Conservation (phyloP, 2,329 filamentous ascomycete species). For the Penicillium crustosum region DNA sequence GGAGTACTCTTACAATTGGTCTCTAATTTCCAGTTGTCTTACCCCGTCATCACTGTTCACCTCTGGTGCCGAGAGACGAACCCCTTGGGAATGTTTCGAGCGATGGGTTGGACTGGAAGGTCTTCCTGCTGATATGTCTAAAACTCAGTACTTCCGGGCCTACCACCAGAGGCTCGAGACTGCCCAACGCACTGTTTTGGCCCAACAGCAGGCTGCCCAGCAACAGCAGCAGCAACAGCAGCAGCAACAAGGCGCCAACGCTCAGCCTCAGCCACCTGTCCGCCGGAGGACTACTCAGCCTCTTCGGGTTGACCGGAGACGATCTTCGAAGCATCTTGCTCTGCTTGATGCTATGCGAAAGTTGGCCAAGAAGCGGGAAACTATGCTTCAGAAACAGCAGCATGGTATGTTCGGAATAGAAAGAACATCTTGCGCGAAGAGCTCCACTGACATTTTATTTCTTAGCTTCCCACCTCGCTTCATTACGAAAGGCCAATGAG, state of each 20-base stretch:
- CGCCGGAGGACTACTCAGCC: constrained; percentile 73
- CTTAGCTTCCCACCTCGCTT: constrained; percentile 66
- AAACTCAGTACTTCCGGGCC: constrained; percentile 90
- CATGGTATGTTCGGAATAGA: constrained; percentile 54
- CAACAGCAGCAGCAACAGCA: constrained; percentile 55
- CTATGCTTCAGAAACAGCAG: constrained; percentile 79
- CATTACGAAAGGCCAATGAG: constrained; percentile 79
- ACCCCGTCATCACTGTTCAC: constrained; percentile 71
- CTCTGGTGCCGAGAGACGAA: constrained; percentile 85
- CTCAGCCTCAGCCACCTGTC: constrained; percentile 54
- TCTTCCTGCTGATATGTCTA: constrained; percentile 86
- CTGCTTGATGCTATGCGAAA: constrained; percentile 95
- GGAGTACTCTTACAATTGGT: constrained; percentile 98
- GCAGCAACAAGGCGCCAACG: constrained; percentile 52
- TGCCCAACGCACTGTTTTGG: constrained; percentile 59
- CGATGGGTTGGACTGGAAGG: constrained; percentile 92
- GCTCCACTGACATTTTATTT: constrained; percentile 15
- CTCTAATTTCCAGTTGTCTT: constrained; percentile 80
- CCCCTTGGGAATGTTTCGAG: constrained; percentile 98
- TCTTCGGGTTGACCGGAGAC: constrained; percentile 79
- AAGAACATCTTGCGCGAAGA: neutral
- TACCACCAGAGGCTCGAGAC: constrained; percentile 64
- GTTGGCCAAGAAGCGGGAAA: constrained; percentile 89
- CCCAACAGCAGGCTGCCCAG: constrained; percentile 55
- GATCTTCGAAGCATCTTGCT: constrained; percentile 81